These are phyloP conservation scores for Beauveria scarabaeidicola DNA, from an alignment of 2,329 filamentous ascomycete species.

Conservation along the genomic window DNA sequence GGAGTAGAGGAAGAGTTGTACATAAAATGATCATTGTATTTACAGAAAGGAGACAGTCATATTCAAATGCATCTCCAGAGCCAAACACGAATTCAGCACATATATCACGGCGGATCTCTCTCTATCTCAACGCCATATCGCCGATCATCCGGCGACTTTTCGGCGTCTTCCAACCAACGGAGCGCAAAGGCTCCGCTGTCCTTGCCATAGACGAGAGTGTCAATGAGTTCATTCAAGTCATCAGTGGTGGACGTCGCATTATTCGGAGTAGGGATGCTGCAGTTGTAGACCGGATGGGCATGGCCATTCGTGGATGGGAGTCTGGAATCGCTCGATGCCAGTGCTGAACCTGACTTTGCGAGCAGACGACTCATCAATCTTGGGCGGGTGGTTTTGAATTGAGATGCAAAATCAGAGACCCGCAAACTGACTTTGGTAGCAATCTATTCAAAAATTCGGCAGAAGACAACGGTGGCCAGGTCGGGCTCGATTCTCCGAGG, in stretches of 20 bases:
- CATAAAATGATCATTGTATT: neutral
- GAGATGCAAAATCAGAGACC: constrained; percentile 15
- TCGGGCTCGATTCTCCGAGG: constrained; percentile 15
- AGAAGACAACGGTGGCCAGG: constrained; percentile 17
- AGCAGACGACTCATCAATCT: constrained; percentile 13
- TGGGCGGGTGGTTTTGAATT: constrained; percentile 6
- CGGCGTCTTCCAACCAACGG: neutral
- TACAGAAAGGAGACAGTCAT: neutral
- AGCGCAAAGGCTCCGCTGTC: neutral
- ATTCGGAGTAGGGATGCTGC: constrained; percentile 12
- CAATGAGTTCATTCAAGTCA: constrained; percentile 16
- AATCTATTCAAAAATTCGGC: constrained; percentile 18
- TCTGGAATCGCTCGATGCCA: constrained; percentile 15
- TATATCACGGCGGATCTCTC: neutral
- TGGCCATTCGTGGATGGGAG: constrained; percentile 17
- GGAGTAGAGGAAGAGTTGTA: neutral
- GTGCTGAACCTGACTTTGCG: constrained; percentile 5
- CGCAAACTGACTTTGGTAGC: constrained; percentile 17
- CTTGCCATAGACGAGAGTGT: constrained; percentile 14
- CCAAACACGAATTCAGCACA: neutral
- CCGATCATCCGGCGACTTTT: neutral
- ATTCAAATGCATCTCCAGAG: neutral
- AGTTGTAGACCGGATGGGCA: constrained; percentile 15
- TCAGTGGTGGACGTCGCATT: constrained; percentile 9
- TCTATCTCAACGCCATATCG: neutral